Percentiles rank a stretch among this genome's conserved stretches.
These are phyloP conservation scores for Oryza rufipogon DNA, from an alignment of 176 grass and related monocot species.

Conservation along the genomic window DNA sequence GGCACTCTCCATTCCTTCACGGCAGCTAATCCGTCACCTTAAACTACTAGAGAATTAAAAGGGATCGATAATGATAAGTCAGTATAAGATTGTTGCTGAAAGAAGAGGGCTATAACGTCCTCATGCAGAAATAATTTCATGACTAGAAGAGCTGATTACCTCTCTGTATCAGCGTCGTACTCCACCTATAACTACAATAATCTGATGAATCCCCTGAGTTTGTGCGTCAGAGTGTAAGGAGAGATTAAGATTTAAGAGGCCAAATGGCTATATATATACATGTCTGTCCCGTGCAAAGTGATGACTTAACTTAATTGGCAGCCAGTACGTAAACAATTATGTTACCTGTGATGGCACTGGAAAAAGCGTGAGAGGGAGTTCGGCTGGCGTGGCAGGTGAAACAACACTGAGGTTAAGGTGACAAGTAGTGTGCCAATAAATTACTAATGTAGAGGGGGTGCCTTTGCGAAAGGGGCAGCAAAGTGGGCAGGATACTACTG, in stretches of 20 bases:
- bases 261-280: slow-evolving; percentile 28
- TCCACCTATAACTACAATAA: neutral
- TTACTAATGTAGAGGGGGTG: neutral
- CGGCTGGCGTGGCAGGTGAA: neutral
- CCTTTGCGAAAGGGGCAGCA: neutral
- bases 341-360: neutral
- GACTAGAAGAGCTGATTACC: neutral
- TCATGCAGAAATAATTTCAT: neutral
- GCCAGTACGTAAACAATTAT: neutral
- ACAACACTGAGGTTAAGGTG: slow-evolving; percentile 27
- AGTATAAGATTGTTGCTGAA: too few relatives aligned
- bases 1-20: slow-evolving; percentile 20
- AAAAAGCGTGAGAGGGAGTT: neutral
- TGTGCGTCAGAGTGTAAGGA: neutral
- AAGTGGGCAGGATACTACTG: neutral
- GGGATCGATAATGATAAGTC: too few relatives aligned
- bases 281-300: neutral
- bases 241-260: neutral
- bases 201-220: neutral
- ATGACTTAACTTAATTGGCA: neutral
- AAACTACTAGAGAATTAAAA: too few relatives aligned
- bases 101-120: neutral
- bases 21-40: too few relatives aligned
- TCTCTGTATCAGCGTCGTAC: neutral
- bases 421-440: neutral